Conservation (phyloP, 441 rosid species). For the Euphorbia celastroides region DNA sequence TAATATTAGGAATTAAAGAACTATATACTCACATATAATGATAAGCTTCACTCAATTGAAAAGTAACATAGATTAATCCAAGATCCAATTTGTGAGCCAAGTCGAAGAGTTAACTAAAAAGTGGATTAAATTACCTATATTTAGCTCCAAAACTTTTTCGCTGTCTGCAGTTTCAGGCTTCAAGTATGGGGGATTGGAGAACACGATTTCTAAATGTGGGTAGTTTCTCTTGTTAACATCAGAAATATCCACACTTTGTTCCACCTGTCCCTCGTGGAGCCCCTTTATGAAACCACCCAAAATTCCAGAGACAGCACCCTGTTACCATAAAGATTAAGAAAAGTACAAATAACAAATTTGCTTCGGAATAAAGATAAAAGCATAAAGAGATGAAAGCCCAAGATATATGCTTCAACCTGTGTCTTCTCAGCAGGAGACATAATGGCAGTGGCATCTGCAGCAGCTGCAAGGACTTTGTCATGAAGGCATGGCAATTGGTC, state of each 20-base stretch:
- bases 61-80: not conserved
- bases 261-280: slow-evolving; percentile 36
- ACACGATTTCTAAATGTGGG: slow-evolving; percentile 53
- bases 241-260: slow-evolving; percentile 29
- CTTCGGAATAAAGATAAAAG: slow-evolving; percentile 8
- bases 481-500: slow-evolving; percentile 63
- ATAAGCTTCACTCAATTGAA: not conserved
- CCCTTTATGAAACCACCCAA: slow-evolving; percentile 54
- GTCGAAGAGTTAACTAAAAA: not conserved
- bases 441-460: slow-evolving; percentile 45
- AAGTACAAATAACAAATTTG: slow-evolving; percentile 21
- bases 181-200: slow-evolving; percentile 61
- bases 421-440: slow-evolving; percentile 37
- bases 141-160: slow-evolving; percentile 43
- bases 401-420: slow-evolving; percentile 41
- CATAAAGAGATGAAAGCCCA: not conserved
- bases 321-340: slow-evolving; percentile 27
- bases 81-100: not conserved
- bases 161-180: slow-evolving; percentile 36
- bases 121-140: slow-evolving; percentile 52
- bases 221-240: slow-evolving; percentile 34
- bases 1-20: not conserved
- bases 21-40: not conserved
- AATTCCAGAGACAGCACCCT: slow-evolving; percentile 48
- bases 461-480: slow-evolving; percentile 63